Base-by-base conservation (phyloP, 129 eudicot species). In the Flaveria brownii region DNA sequence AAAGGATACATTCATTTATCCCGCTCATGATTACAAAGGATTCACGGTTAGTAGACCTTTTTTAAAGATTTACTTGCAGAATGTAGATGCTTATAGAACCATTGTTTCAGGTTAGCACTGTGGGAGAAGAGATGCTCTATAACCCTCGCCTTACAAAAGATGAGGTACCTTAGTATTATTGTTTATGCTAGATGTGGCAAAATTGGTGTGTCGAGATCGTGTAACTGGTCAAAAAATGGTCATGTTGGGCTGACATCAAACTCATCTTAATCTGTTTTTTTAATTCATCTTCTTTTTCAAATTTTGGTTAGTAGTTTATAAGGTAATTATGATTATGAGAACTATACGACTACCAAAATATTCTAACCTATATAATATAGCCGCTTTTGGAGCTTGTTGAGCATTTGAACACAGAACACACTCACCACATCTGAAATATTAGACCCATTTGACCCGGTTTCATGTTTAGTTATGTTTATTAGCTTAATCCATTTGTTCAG, bases 11-110 rank as follows among this genome's bases (percentile, higher is more conserved):
- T 82, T 87, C 56, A 68, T 94, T 59, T 94, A 87, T 83, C 97
- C 98, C 59, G 98, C 96, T 87, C 98, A 94, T 84, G 98, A 94
- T 83, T 94, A 94, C 89, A 94, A 88, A 84, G 98, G 97, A 5
- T 94, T 88, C 81, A 84, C 91, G 25, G 98, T 94, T 86, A 77
- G 97, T 41, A 71, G 51, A 47, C 57, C 12, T 39, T 11, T 11
- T n/a, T 10, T 26, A 42, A 13, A 62, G 55, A 41, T n/a, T 28
- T 10, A 45, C 22, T 3, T 71, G 17, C 36, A 20, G 13, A 47
- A 78, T 16, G 47, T 25, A 39, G 76, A 78, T 83, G 39, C 81
- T 83, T 18, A 80, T 74, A 15, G 36, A 66, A 16, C 62, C 41
- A 2, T 4, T 28, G 15, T 68, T 71, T 59, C 86, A 94, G 98